Evolutionary conservation across 257 asterid genomes (phyloP).

Genomic region (Gardenia jasminoides): DNA sequence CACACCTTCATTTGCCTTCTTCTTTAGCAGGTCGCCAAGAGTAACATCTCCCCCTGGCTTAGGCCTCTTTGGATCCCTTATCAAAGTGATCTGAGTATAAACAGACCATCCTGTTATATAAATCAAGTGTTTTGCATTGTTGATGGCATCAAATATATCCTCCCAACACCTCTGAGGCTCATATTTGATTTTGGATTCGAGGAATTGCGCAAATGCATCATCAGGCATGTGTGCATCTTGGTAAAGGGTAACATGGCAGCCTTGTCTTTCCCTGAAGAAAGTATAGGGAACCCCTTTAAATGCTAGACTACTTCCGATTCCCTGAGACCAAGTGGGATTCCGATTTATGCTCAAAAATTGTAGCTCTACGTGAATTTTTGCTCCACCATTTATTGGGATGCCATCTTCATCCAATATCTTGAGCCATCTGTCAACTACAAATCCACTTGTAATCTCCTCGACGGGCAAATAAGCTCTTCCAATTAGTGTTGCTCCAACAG

Average conservation of each 20-base stretch:
- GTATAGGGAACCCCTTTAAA: slow-evolving; percentile 65
- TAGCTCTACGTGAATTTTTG: slow-evolving; percentile 61
- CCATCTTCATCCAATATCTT: slow-evolving; percentile 52
- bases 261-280: slow-evolving; percentile 65
- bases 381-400: slow-evolving; percentile 48
- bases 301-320: slow-evolving; percentile 36
- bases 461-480: slow-evolving; percentile 77
- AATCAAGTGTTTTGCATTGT: slow-evolving; percentile 57
- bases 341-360: slow-evolving; percentile 43
- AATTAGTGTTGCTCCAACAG: slow-evolving; percentile 70
- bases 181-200: slow-evolving; percentile 4
- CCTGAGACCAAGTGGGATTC: slow-evolving; percentile 69
- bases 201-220: slow-evolving; percentile 36
- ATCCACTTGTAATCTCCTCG: slow-evolving; percentile 46
- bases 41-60: slow-evolving; percentile 49
- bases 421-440: slow-evolving; percentile 56
- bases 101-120: slow-evolving; percentile 91
- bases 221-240: slow-evolving; percentile 70
- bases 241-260: slow-evolving; percentile 61
- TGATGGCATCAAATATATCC: slow-evolving; percentile 67
- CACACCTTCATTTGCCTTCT: slow-evolving; percentile 78
- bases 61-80: slow-evolving; percentile 54
- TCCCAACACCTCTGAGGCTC: slow-evolving; percentile 77
- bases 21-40: slow-evolving; percentile 68
- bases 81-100: slow-evolving; percentile 50